Conservation (phyloP, 2,329 filamentous ascomycete genomes). For the Thielaviopsis euricoi region DNA sequence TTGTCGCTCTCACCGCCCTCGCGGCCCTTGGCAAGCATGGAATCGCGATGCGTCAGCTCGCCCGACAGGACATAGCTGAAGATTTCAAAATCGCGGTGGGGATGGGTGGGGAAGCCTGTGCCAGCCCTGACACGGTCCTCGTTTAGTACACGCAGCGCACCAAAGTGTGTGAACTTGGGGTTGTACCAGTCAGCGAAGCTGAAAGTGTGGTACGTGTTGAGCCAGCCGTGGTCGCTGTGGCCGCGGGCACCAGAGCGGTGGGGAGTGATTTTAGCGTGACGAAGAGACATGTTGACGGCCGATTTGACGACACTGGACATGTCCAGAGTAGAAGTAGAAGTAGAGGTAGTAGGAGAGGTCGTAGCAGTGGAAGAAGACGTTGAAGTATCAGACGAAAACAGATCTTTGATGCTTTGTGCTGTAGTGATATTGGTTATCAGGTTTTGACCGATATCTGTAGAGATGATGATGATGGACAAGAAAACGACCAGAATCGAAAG, state of each 20-base stretch:
- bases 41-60: slow-evolving; percentile 76
- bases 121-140: slow-evolving; percentile 66
- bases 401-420: slow-evolving; percentile 15
- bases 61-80: slow-evolving; percentile 77
- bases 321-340: slow-evolving; percentile 9
- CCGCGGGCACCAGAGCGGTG: slow-evolving; percentile 58
- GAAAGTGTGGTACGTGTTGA: slow-evolving; percentile 77
- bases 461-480: slow-evolving; percentile 23
- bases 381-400: slow-evolving; percentile 10
- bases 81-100: slow-evolving; percentile 76
- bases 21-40: slow-evolving; percentile 56
- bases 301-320: slow-evolving; percentile 24
- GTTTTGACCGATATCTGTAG: slow-evolving; percentile 14
- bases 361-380: slow-evolving; percentile 13
- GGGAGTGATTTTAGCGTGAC: slow-evolving; percentile 55
- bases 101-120: slow-evolving; percentile 70
- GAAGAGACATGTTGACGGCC: slow-evolving; percentile 38
- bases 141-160: slow-evolving; percentile 69
- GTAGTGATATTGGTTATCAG: slow-evolving; percentile 1
- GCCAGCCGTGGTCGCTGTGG: slow-evolving; percentile 71
- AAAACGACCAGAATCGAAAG: slow-evolving; percentile 22
- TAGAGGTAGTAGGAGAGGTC: slow-evolving; percentile 11
- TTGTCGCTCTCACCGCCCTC: slow-evolving; percentile 43
- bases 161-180: slow-evolving; percentile 51
- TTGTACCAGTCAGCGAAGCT: slow-evolving; percentile 61